phyloP scores from a whole-genome alignment of 169 alveolate species.

The Sarcocystis neurona region DNA sequence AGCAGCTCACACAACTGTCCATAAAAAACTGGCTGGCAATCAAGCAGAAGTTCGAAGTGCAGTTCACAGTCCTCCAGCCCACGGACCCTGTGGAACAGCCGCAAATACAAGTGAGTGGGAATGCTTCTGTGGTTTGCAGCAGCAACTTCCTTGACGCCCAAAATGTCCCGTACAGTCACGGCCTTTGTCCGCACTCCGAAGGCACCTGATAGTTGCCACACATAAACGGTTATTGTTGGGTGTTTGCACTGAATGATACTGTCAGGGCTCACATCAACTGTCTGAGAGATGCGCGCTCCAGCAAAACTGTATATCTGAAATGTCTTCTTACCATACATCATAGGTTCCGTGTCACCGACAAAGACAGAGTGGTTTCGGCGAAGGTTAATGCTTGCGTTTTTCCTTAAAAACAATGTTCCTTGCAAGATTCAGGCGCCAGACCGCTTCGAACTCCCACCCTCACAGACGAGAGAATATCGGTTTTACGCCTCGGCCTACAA shows the following conservation, averaged over 20 bases:
- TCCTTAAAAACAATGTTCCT: not conserved
- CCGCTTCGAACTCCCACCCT: conserved; percentile 53
- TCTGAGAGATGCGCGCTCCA: not conserved
- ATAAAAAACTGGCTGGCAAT: conserved; percentile 57
- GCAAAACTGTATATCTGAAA: not conserved
- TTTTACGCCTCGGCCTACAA: conserved; percentile 50
- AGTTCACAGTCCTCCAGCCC: conserved; percentile 41
- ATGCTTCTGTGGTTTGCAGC: not conserved
- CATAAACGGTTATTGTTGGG: too few relatives aligned
- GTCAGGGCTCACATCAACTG: too few relatives aligned
- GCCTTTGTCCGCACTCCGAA: not conserved
- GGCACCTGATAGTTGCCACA: too few relatives aligned
- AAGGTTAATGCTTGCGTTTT: not conserved
- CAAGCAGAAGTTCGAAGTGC: conserved; percentile 46
- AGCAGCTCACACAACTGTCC: conserved; percentile 3
- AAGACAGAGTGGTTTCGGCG: not conserved
- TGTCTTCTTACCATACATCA: not conserved
- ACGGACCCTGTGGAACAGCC: conserved; percentile 41
- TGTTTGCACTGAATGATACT: too few relatives aligned
- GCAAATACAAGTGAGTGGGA: conserved; percentile 48
- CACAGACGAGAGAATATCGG: conserved; percentile 59
- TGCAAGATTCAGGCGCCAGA: conserved; percentile 53
- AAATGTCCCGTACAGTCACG: too few relatives aligned
- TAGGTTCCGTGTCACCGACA: too few relatives aligned
- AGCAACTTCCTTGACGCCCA: not conserved